Evolutionary conservation across 2,329 filamentous ascomycete species (phyloP).

Genomic region (Sarocladium oryzae): DNA sequence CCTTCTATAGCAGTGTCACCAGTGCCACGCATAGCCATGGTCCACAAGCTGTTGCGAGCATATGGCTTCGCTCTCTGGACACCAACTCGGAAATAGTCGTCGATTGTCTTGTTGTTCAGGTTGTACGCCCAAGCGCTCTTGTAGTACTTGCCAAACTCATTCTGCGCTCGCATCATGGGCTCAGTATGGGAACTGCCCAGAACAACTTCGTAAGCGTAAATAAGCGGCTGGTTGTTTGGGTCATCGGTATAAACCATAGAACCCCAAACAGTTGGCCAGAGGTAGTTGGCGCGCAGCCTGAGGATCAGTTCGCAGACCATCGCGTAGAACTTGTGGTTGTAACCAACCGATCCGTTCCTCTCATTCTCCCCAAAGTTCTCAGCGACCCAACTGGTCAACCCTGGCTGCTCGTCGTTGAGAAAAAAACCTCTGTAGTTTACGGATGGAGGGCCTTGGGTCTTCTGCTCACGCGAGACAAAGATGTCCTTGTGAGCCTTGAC

Average conservation of each 20-base stretch:
- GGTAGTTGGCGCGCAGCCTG: constrained; percentile 63
- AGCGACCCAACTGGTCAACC: constrained; percentile 57
- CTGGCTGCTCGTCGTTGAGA: constrained; percentile 64
- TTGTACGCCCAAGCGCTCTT: constrained; percentile 63
- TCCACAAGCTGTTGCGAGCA: constrained; percentile 58
- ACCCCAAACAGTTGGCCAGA: constrained; percentile 69
- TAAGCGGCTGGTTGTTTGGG: constrained; percentile 58
- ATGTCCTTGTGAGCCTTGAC: constrained; percentile 44
- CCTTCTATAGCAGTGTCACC: constrained; percentile 49
- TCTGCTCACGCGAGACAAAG: constrained; percentile 47
- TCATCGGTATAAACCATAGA: constrained; percentile 70
- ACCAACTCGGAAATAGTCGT: constrained; percentile 62
- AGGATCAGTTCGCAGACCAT: constrained; percentile 66
- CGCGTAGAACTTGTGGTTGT: constrained; percentile 57
- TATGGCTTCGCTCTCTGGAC: constrained; percentile 59
- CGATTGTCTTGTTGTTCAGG: constrained; percentile 61
- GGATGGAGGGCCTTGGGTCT: constrained; percentile 51
- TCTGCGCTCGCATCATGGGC: constrained; percentile 58
- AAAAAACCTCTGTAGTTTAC: constrained; percentile 66
- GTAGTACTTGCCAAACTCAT: constrained; percentile 47
- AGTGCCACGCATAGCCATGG: constrained; percentile 63
- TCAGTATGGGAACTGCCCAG: constrained; percentile 69
- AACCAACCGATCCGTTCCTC: constrained; percentile 38
- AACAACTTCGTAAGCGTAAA: constrained; percentile 68
- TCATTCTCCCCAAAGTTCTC: constrained; percentile 9